phyloP scores from a whole-genome alignment of 345 rosid species.

The Bruguiera sexangula region DNA sequence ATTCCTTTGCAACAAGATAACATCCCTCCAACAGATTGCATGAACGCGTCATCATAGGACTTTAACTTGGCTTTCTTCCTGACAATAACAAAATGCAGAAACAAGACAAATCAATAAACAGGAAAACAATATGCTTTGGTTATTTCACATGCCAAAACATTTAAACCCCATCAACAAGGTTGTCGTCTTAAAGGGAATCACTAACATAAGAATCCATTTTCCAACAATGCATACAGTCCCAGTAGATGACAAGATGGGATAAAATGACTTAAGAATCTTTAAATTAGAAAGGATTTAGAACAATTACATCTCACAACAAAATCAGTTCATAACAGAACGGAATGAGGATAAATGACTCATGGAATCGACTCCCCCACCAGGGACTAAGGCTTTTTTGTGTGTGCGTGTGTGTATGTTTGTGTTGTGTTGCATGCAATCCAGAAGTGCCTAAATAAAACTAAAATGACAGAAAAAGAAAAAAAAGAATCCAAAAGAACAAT shows the following conservation, averaged over 20 bases:
- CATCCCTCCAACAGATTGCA: conserved; percentile 54
- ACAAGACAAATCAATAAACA: not conserved
- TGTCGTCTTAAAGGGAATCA: no score
- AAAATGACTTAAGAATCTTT: no score
- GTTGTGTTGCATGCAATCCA: not conserved
- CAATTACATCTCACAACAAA: no score
- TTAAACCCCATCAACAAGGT: not conserved
- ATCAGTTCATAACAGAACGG: no score
- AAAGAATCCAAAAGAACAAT: not conserved
- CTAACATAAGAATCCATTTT: no score
- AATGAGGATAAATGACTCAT: no score
- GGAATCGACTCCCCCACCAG: no score
- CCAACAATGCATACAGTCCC: no score
- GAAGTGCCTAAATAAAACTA: not conserved
- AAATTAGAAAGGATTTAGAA: no score
- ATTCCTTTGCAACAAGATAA: conserved; percentile 39
- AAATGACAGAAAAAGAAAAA: not conserved
- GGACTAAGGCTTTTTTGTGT: no score
- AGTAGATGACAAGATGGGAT: no score
- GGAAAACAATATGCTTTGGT: not conserved
- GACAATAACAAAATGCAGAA: conserved; percentile 1
- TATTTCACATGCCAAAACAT: conserved; percentile 1
- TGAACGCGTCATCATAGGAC: not conserved
- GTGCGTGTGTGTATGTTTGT: no score
- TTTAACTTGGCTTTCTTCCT: not conserved